Percentiles rank a stretch among this genome's conserved stretches.
These are phyloP conservation scores for Colletotrichum noveboracense DNA, from an alignment of 2,329 filamentous ascomycete genomes.

Conservation along the genomic window DNA sequence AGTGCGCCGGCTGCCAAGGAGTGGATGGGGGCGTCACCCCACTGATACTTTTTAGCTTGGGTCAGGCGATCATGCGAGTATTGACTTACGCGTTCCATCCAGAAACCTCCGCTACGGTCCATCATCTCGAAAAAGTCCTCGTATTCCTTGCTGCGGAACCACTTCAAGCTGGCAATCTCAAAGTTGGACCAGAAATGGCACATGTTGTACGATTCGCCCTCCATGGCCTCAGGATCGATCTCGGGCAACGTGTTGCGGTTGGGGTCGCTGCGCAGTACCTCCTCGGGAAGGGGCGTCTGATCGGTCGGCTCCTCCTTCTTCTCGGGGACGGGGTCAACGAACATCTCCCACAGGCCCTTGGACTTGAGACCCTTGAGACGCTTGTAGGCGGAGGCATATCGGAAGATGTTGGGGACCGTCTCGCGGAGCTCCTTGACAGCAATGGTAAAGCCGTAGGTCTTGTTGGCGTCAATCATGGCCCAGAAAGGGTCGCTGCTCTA, in stretches of 20 bases:
- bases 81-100: slow-evolving; percentile 89
- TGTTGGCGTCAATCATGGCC: slow-evolving; percentile 92
- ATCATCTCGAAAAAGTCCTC: slow-evolving; percentile 99
- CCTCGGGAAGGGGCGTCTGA: slow-evolving; percentile 75
- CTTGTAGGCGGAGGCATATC: slow-evolving; percentile 98
- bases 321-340: slow-evolving; percentile 77
- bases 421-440: slow-evolving; percentile 97
- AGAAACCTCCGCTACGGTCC: slow-evolving; percentile 97
- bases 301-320: slow-evolving; percentile 64
- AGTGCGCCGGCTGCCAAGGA: slow-evolving; percentile 93
- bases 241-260: slow-evolving; percentile 74
- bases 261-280: slow-evolving; percentile 79
- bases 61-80: neutral
- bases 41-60: slow-evolving; percentile 63
- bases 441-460: slow-evolving; percentile 98
- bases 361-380: slow-evolving; percentile 88
- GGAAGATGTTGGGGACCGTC: slow-evolving; percentile 97
- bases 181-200: slow-evolving; percentile 99
- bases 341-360: slow-evolving; percentile 98
- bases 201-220: slow-evolving; percentile 99
- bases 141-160: slow-evolving; percentile 97
- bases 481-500: slow-evolving; percentile 83
- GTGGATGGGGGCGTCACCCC: slow-evolving; percentile 98
- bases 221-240: slow-evolving; percentile 92
- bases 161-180: slow-evolving; percentile 92